phyloP scores from a whole-genome alignment of 2,329 filamentous ascomycete genomes.

The Aspergillus aculeatinus region DNA sequence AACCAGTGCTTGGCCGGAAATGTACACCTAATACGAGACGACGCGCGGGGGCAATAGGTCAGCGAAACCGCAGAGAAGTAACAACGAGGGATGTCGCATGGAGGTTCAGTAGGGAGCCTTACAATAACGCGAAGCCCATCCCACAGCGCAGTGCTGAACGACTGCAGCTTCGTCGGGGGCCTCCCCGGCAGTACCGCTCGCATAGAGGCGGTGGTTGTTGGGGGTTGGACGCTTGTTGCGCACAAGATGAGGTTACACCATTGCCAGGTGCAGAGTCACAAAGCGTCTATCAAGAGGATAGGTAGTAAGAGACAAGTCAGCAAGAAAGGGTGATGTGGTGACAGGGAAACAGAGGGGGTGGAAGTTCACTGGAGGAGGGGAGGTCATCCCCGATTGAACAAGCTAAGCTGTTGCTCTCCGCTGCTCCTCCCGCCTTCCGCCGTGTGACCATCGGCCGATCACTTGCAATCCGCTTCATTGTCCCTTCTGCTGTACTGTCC shows the following conservation, averaged over 20 bases:
- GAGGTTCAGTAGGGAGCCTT: conserved; percentile 35
- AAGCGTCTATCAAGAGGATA: not conserved
- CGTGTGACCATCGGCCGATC: conserved; percentile 15
- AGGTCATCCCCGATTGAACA: not conserved
- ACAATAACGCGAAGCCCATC: conserved; percentile 71
- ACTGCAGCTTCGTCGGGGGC: conserved; percentile 74
- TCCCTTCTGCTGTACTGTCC: not conserved
- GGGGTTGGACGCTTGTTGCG: conserved; percentile 29
- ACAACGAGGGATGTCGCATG: not conserved
- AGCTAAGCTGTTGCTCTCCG: conserved; percentile 16
- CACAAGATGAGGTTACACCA: conserved; percentile 33
- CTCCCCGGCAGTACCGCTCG: conserved; percentile 76
- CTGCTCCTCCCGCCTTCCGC: conserved; percentile 16
- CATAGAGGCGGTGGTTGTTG: conserved; percentile 56
- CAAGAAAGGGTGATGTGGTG: not conserved
- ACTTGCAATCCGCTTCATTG: not conserved
- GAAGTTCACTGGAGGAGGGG: not conserved
- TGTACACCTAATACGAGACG: conserved; percentile 65
- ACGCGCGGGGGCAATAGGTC: conserved; percentile 16
- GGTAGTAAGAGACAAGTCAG: not conserved
- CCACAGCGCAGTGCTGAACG: conserved; percentile 72
- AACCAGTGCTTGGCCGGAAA: conserved; percentile 83
- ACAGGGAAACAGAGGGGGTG: not conserved
- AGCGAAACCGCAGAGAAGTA: not conserved
- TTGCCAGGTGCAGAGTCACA: conserved; percentile 22